Conservation (phyloP, 805 yeast species). For the Wickerhamomyces rabaulensis region DNA sequence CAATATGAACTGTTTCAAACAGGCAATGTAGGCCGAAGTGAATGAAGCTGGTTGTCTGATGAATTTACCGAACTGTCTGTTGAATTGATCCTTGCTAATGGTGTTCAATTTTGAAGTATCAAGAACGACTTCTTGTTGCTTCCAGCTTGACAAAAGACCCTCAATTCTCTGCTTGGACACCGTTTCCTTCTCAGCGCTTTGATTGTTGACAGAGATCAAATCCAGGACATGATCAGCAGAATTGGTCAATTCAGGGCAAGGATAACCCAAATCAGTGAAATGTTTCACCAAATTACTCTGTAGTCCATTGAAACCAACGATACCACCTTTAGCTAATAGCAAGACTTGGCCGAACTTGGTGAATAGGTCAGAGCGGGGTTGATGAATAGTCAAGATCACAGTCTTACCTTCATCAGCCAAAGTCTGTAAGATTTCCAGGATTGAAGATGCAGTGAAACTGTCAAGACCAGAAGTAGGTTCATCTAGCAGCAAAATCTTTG, state of each 20-base stretch:
- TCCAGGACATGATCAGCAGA: constrained; percentile 77
- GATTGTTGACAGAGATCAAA: constrained; percentile 43
- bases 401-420: constrained; percentile 64
- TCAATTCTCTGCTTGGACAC: constrained; percentile 15
- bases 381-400: constrained; percentile 75
- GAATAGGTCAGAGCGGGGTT: constrained; percentile 73
- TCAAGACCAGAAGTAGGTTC: constrained; percentile 92
- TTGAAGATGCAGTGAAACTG: constrained; percentile 70
- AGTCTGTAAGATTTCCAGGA: constrained; percentile 53
- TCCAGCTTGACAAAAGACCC: constrained; percentile 13
- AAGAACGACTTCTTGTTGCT: background rate
- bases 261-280: constrained; percentile 44
- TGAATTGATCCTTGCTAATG: constrained; percentile 12
- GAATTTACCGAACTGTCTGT: constrained; percentile 7
- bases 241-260: constrained; percentile 58
- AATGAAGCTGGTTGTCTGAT: constrained; percentile 16
- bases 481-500: constrained; percentile 69
- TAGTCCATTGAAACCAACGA: constrained; percentile 64
- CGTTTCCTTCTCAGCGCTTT: constrained; percentile 12
- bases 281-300: constrained; percentile 43
- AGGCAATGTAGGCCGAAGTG: constrained; percentile 15
- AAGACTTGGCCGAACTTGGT: constrained; percentile 65
- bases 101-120: background rate
- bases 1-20: constrained; percentile 16
- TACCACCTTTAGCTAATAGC: constrained; percentile 72